phyloP scores from a whole-genome alignment of 2,329 filamentous ascomycete genomes.

The Pseudogymnoascus sp. region DNA sequence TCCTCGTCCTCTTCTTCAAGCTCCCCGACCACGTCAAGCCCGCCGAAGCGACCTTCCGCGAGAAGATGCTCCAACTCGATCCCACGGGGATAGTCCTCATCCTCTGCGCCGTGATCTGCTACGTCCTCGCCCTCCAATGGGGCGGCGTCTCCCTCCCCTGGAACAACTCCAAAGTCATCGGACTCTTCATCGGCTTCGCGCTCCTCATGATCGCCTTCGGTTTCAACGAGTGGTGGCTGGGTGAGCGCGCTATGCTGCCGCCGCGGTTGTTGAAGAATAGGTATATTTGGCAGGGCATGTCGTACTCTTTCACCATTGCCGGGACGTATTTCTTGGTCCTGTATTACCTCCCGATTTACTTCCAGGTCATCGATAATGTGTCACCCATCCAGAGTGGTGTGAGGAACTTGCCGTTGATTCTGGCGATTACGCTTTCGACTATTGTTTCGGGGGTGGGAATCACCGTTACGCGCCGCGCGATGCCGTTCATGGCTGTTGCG shows the following conservation, averaged over 20 bases:
- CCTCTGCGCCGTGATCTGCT: constrained; percentile 36
- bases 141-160: constrained; percentile 38
- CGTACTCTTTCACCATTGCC: constrained; percentile 36
- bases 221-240: constrained; percentile 33
- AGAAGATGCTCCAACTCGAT: constrained; percentile 43
- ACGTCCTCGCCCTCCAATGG: constrained; percentile 40
- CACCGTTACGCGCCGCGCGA: constrained; percentile 34
- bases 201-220: constrained; percentile 29
- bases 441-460: constrained; percentile 33
- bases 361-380: constrained; percentile 38
- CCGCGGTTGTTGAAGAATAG: constrained; percentile 36
- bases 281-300: constrained; percentile 34
- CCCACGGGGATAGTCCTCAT: constrained; percentile 36
- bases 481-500: constrained; percentile 38
- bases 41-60: constrained; percentile 29
- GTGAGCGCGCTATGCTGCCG: constrained; percentile 42
- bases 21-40: constrained; percentile 34
- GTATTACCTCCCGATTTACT: constrained; percentile 43
- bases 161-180: constrained; percentile 34
- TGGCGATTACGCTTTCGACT: constrained; percentile 36
- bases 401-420: constrained; percentile 34
- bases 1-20: constrained; percentile 36
- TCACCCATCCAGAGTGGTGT: constrained; percentile 32
- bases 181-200: constrained; percentile 33
- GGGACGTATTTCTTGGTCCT: constrained; percentile 36